Evolutionary conservation across 495 filamentous ascomycete species (phyloP).

Genomic region (Neurospora tetrasperma): DNA sequence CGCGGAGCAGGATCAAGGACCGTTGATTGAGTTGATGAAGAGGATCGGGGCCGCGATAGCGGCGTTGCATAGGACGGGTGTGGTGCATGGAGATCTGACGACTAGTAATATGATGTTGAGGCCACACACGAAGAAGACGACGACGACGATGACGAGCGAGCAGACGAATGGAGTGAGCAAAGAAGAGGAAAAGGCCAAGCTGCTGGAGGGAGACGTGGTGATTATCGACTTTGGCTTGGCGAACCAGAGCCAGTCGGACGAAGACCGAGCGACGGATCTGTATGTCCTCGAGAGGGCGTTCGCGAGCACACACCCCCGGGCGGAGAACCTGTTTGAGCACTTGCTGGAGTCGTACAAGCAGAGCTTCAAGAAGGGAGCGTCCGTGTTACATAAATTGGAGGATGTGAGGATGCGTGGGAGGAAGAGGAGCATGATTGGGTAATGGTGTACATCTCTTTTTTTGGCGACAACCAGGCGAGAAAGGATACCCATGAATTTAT

Average conservation of each 20-base stretch:
- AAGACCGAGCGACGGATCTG: conserved; percentile 91
- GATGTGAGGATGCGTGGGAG: conserved; percentile 93
- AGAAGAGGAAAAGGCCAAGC: conserved; percentile 15
- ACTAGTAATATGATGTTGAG: conserved; percentile 94
- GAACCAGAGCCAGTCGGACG: conserved; percentile 68
- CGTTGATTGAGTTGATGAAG: conserved; percentile 49
- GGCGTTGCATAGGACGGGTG: conserved; percentile 67
- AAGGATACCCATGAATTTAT: not conserved
- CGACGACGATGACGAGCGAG: not conserved
- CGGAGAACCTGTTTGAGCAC: conserved; percentile 62
- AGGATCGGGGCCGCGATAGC: conserved; percentile 67
- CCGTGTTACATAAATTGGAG: conserved; percentile 60
- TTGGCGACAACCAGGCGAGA: not conserved
- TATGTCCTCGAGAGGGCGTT: conserved; percentile 98
- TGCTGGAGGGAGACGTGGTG: conserved; percentile 63
- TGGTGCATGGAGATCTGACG: conserved; percentile 92
- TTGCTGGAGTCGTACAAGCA: conserved; percentile 45
- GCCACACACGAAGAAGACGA: conserved; percentile 10
- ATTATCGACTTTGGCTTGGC: conserved; percentile 96
- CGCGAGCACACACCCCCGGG: conserved; percentile 82
- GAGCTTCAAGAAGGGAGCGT: conserved; percentile 39
- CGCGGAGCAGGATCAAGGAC: conserved; percentile 20
- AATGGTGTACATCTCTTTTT: not conserved
- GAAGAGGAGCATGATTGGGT: conserved; percentile 96
- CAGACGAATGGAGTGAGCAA: conserved; percentile 7